A percentile compares a stretch with the other conserved stretches of the same genome.
phyloP scores from a whole-genome alignment of 345 rosid species.

The Pelargonium nanum region DNA sequence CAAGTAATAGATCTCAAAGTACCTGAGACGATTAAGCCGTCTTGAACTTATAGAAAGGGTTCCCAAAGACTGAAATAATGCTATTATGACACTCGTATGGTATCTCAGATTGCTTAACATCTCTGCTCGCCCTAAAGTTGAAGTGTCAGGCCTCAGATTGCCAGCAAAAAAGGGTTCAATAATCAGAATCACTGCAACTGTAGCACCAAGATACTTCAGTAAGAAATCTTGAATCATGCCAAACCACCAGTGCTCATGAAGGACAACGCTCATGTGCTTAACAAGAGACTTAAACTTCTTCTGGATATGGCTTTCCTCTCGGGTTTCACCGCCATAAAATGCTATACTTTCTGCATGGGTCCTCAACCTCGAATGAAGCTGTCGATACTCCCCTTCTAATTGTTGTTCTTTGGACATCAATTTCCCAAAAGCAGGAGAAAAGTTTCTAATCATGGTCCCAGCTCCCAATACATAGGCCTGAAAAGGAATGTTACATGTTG shows the following conservation, averaged over 20 bases:
- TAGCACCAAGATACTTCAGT: slow-evolving; percentile 92
- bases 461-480: slow-evolving; percentile 92
- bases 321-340: slow-evolving; percentile 87
- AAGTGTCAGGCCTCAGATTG: slow-evolving; percentile 70
- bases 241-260: slow-evolving; percentile 99
- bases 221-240: slow-evolving; percentile 98
- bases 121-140: slow-evolving; percentile 90
- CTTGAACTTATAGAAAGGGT: slow-evolving; percentile 93
- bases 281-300: slow-evolving; percentile 67
- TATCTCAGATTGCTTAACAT: slow-evolving; percentile 99
- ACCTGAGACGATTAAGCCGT: slow-evolving; percentile 91
- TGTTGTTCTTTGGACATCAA: slow-evolving; percentile 92
- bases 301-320: slow-evolving; percentile 87
- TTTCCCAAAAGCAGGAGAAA: slow-evolving; percentile 93
- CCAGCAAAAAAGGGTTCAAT: slow-evolving; percentile 98
- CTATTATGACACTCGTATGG: slow-evolving; percentile 87
- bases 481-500: slow-evolving; percentile 17
- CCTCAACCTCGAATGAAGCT: slow-evolving; percentile 93
- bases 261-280: slow-evolving; percentile 66
- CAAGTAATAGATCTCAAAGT: slow-evolving; percentile 9
- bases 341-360: slow-evolving; percentile 99
- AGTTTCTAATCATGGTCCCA: slow-evolving; percentile 72
- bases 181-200: slow-evolving; percentile 83
- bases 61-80: slow-evolving; percentile 86
- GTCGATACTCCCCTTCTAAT: slow-evolving; percentile 94